These are phyloP conservation scores for Coniochaeta sp. DNA, from an alignment of 2,329 filamentous ascomycete genomes.

Conservation along the genomic window DNA sequence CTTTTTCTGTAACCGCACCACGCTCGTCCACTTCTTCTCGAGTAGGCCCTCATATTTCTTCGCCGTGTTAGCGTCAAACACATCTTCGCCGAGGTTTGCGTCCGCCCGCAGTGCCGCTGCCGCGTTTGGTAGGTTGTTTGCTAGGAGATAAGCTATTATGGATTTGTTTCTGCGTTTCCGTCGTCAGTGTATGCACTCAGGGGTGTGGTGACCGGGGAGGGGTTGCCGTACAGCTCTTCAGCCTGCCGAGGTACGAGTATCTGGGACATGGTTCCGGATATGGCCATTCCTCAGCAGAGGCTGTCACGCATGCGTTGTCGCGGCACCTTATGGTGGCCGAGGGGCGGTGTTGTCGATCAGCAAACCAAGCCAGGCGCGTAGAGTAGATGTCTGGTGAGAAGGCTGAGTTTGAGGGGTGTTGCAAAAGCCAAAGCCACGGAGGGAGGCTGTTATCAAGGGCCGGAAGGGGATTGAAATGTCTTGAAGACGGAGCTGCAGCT, in stretches of 20 bases:
- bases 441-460: no score
- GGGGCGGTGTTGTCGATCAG: neutral
- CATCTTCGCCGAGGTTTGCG: constrained; percentile 59
- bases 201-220: neutral
- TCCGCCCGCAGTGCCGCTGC: constrained; percentile 71
- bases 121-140: constrained; percentile 62
- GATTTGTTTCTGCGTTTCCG: constrained; percentile 72
- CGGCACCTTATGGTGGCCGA: neutral
- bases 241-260: constrained; percentile 74
- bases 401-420: no score
- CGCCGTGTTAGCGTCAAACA: constrained; percentile 70
- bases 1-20: constrained; percentile 94
- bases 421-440: no score
- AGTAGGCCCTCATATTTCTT: constrained; percentile 93
- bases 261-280: constrained; percentile 53
- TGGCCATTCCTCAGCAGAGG: neutral
- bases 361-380: neutral
- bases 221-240: constrained; percentile 70
- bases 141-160: constrained; percentile 80
- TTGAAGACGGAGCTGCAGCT: neutral
- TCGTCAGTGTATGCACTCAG: neutral
- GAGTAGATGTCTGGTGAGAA: neutral
- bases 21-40: constrained; percentile 98
- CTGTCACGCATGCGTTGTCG: neutral
- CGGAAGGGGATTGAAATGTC: neutral